These are phyloP conservation scores for Biscogniauxia sp. DNA, from an alignment of 2,329 filamentous ascomycete genomes.

Conservation along the genomic window DNA sequence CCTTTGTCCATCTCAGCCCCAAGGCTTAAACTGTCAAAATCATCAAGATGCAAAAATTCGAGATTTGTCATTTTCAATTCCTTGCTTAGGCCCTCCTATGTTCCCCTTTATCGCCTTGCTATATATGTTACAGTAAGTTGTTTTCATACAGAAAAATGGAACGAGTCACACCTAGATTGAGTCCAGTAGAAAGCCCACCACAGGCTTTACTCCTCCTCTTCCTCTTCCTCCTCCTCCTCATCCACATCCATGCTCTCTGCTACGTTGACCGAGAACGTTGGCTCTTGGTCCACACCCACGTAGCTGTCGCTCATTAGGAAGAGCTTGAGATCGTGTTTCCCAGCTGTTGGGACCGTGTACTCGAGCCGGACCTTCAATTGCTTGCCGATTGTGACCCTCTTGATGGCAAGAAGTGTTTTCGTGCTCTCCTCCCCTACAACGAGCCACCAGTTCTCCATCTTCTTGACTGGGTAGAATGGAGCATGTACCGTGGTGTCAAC, in stretches of 20 bases:
- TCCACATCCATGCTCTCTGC: slow-evolving; percentile 96
- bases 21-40: background rate
- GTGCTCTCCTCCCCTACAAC: slow-evolving; percentile 91
- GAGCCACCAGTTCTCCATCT: slow-evolving; percentile 98
- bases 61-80: slow-evolving; percentile 10
- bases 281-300: slow-evolving; percentile 93
- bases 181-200: slow-evolving; percentile 6
- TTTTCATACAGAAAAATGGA: slow-evolving; percentile 22
- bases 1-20: background rate
- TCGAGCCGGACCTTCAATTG: slow-evolving; percentile 79
- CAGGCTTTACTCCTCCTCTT: slow-evolving; percentile 22
- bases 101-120: slow-evolving; percentile 21
- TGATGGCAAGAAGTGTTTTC: slow-evolving; percentile 86
- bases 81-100: slow-evolving; percentile 9
- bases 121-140: slow-evolving; percentile 34
- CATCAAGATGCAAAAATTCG: background rate
- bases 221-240: slow-evolving; percentile 55
- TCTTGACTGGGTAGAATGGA: slow-evolving; percentile 87
- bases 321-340: slow-evolving; percentile 83
- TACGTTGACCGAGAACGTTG: slow-evolving; percentile 78
- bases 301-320: slow-evolving; percentile 98
- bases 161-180: slow-evolving; percentile 23
- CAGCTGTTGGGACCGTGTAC: slow-evolving; percentile 80
- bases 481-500: slow-evolving; percentile 85
- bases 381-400: slow-evolving; percentile 82